Conservation (phyloP, 129 eudicot species). For the Mikania micrantha region DNA sequence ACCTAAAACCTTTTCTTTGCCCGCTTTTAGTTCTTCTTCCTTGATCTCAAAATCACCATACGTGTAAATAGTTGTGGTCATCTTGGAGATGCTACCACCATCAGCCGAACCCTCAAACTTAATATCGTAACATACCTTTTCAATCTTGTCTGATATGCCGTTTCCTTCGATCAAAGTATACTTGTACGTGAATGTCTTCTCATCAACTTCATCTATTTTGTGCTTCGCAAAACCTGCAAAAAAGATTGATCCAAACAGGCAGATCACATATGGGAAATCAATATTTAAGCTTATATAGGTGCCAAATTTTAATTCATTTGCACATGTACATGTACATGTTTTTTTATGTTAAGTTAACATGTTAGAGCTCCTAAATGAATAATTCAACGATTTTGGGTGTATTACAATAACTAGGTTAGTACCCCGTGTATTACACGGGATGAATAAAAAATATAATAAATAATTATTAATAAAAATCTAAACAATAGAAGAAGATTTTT, state of each 20-base stretch:
- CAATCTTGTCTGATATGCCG: conserved; percentile 36
- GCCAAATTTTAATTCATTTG: too few species aligned
- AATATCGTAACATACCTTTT: conserved; percentile 42
- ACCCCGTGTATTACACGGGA: too few species aligned
- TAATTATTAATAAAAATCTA: too few species aligned
- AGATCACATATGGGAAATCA: neutral
- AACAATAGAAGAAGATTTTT: too few species aligned
- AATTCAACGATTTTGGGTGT: too few species aligned
- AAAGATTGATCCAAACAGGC: neutral
- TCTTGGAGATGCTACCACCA: conserved; percentile 48
- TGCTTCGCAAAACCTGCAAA: conserved; percentile 29
- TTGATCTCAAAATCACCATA: conserved; percentile 34
- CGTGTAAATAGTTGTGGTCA: conserved; percentile 43
- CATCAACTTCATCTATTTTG: conserved; percentile 33
- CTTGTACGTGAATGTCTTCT: conserved; percentile 39
- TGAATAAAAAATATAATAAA: too few species aligned
- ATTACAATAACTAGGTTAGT: too few species aligned
- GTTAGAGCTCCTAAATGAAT: too few species aligned
- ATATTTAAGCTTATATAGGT: neutral
- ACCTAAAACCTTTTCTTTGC: conserved; percentile 48
- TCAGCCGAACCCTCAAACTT: conserved; percentile 35
- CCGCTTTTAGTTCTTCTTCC: conserved; percentile 48
- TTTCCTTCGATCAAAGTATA: conserved; percentile 48
- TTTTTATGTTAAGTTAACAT: too few species aligned
- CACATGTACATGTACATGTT: too few species aligned